Conservation (phyloP, 257 asterid species). For the Solanum medicagineum region DNA sequence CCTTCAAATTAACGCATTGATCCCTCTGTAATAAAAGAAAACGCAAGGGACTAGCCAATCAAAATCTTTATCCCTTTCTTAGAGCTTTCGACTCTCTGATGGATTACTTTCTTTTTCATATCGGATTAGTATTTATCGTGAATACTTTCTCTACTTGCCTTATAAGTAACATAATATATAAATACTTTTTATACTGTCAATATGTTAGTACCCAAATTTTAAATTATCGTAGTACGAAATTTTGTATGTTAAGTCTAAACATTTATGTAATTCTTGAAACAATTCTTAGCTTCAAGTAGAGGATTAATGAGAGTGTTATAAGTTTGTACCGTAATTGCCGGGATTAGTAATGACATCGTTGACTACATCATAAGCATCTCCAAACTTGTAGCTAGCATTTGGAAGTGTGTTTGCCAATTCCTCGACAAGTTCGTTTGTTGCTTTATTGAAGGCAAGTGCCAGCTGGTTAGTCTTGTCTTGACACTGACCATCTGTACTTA, state of each 20-base stretch:
- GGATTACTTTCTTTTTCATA: too few species aligned
- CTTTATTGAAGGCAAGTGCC: conserved; percentile 52
- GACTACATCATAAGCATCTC: conserved; percentile 90
- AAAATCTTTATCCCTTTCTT: background rate
- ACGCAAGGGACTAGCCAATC: background rate
- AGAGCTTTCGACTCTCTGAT: too few species aligned
- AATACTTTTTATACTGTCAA: background rate
- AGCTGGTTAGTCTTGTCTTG: conserved; percentile 66
- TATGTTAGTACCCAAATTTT: background rate
- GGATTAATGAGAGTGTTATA: background rate
- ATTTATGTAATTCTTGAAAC: background rate
- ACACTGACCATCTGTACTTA: conserved; percentile 51
- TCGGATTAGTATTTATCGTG: background rate
- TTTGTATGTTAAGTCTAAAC: background rate
- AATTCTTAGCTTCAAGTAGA: background rate
- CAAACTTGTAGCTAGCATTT: conserved; percentile 55
- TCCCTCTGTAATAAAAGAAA: background rate
- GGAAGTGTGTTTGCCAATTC: conserved; percentile 40
- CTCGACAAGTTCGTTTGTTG: conserved; percentile 24
- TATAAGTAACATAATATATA: background rate
- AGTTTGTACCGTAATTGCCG: conserved; percentile 32
- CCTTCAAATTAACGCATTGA: background rate
- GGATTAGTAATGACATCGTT: conserved; percentile 55
- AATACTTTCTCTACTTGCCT: background rate
- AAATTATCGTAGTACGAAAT: background rate